Evolutionary conservation across 768 basidiomycete genomes (phyloP).

Genomic region (Dioszegia crocea): DNA sequence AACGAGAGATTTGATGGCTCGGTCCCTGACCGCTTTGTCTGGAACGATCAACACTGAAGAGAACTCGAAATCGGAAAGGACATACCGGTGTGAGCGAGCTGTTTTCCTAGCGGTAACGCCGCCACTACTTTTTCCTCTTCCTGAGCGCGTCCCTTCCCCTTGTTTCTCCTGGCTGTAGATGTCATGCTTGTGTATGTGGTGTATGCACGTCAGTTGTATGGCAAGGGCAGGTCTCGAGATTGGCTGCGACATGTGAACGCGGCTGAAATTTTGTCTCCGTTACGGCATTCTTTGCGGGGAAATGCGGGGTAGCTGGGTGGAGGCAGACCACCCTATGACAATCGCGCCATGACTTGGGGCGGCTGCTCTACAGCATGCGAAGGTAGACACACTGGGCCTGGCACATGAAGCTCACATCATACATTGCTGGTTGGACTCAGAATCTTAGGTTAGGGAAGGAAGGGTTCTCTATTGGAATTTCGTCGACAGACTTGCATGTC

Average conservation of each 20-base stretch:
- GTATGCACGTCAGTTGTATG: neutral
- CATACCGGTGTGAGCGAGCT: constrained; percentile 84
- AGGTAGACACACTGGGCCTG: too few species aligned
- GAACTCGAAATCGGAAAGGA: constrained; percentile 3
- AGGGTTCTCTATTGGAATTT: too few species aligned
- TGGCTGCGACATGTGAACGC: too few species aligned
- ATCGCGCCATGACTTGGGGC: too few species aligned
- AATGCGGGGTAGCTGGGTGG: neutral
- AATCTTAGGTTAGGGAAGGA: too few species aligned
- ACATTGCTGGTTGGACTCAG: too few species aligned
- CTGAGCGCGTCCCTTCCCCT: constrained; percentile 29
- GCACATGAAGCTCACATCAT: too few species aligned
- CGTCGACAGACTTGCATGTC: too few species aligned
- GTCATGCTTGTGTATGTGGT: constrained; percentile 1
- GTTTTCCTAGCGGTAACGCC: constrained; percentile 75
- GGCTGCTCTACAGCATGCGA: neutral
- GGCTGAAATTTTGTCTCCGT: neutral
- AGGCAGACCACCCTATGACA: too few species aligned
- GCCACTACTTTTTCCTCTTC: constrained; percentile 16
- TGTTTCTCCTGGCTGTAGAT: constrained; percentile 4
- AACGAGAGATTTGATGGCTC: constrained; percentile 74
- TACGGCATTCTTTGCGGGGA: neutral
- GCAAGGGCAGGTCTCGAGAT: too few species aligned
- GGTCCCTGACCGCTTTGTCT: constrained; percentile 63
- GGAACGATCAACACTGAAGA: neutral